Conservation (phyloP, 177 flowering plant genomes). For the Vitis hybrid region DNA sequence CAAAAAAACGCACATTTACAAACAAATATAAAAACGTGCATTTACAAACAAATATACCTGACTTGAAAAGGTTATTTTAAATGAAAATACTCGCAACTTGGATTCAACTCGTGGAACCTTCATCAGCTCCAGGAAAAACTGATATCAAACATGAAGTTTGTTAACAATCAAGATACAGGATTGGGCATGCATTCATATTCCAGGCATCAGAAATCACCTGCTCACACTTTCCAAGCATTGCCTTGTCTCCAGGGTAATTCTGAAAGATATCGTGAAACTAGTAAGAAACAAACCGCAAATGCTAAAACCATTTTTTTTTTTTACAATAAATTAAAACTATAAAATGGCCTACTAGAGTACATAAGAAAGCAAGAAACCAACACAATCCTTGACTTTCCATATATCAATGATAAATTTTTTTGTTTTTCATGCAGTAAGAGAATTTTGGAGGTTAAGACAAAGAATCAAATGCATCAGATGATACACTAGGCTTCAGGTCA, state of each 20-base stretch:
- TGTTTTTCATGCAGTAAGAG: not conserved
- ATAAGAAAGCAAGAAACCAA: not conserved
- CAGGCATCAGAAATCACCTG: constrained; percentile 55
- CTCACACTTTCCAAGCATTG: constrained; percentile 89
- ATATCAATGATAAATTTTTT: not conserved
- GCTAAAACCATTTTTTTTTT: not conserved
- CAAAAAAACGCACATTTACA: not conserved
- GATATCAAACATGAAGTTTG: constrained; percentile 13
- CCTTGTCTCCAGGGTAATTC: constrained; percentile 79
- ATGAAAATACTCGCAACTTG: constrained; percentile 90
- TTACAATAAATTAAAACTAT: not conserved
- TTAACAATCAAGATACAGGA: constrained; percentile 7
- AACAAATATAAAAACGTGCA: not conserved
- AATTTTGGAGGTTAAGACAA: not conserved
- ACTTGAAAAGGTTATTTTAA: constrained; percentile 73
- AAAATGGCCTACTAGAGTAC: not conserved
- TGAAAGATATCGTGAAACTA: constrained; percentile 34
- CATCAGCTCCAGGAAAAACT: constrained; percentile 99
- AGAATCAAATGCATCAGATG: too few species aligned
- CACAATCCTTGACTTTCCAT: not conserved
- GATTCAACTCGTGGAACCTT: constrained; percentile 96
- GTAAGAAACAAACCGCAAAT: not conserved
- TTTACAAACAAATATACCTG: constrained; percentile 53
- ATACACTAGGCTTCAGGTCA: too few species aligned
- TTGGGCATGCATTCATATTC: not conserved